Conservation (phyloP, 768 basidiomycete species). For the Podaxis pistillaris region DNA sequence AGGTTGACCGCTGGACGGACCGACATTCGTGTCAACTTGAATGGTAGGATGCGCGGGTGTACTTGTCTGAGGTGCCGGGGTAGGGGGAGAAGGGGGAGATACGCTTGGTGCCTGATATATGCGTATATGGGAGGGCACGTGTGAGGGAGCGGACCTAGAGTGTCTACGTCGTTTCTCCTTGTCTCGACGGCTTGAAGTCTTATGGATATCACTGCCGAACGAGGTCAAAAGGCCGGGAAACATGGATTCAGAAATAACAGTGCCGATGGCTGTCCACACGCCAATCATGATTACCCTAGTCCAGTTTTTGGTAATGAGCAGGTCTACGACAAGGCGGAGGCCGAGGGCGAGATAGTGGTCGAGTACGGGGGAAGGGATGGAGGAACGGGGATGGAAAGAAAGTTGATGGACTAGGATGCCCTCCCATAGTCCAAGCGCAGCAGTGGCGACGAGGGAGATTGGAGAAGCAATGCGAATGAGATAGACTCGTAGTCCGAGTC, state of each 20-base stretch:
- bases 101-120: conserved; percentile 24
- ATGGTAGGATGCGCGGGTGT: conserved; percentile 20
- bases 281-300: conserved; percentile 32
- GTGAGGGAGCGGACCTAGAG: conserved; percentile 26
- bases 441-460: conserved; percentile 28
- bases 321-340: conserved; percentile 41
- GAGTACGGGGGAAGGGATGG: conserved; percentile 25
- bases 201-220: conserved; percentile 18
- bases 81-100: conserved; percentile 20
- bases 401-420: conserved; percentile 42
- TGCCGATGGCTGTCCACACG: conserved; percentile 36
- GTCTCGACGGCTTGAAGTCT: conserved; percentile 15
- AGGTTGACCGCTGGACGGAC: background rate
- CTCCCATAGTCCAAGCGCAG: conserved; percentile 43
- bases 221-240: conserved; percentile 22
- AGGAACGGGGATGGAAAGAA: conserved; percentile 38
- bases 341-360: conserved; percentile 43
- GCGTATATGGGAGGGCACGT: conserved; percentile 30
- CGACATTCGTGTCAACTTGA: conserved; percentile 17
- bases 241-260: conserved; percentile 31
- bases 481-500: conserved; percentile 41
- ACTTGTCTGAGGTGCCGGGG: conserved; percentile 19
- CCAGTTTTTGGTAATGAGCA: conserved; percentile 35
- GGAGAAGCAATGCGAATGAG: conserved; percentile 26
- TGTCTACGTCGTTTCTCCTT: conserved; percentile 26